Evolutionary conservation across 2,329 filamentous ascomycete species (phyloP), one percentile per base, ranked within the genome.

Genomic region (Colletotrichum spaethianum): DNA sequence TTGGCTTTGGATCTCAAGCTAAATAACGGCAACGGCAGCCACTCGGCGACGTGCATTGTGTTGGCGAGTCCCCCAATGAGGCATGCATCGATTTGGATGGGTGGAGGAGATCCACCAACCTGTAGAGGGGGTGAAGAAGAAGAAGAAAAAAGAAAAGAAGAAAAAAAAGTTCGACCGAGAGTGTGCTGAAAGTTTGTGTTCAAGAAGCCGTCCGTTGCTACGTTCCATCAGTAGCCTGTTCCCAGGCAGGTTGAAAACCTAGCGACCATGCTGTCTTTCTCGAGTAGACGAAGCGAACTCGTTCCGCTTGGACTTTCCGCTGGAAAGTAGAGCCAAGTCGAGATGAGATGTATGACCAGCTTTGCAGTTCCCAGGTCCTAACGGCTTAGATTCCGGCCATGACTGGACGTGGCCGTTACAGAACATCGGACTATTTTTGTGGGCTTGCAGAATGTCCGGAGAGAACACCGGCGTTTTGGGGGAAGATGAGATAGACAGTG

Each of bases 1-100:
- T 26, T 38, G 52, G 5, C 18, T 12, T 26, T 48, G 57, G 42
- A 63, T 71, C 57, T 59, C n/a, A 16, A 26, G 69, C 31, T 46
- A 55, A 50, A 59, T 40, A 38, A 46, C 69, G 59, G 65, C 36
- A 63, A 31, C 42, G 57, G 50, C 69, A 68, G 33, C 59, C 59
- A 63, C 63, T 67, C 40, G 59, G 53, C 59, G 50, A 20, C 42
- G 64, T 16, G 56, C 68, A 71, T 67, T 36, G 56, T 23, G 26
- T 26, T 38, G 57, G 42, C 44, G 26, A 36, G 36, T n/a, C 52
- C 42, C 40, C 33, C 40, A 40, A 52, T 57, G 61, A 36, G 48
- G 42, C 20, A 52, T 60, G 33, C 44, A 31, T 59, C 26, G 55
- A 33, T 38, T 55, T 48, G 59, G 59, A 48, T 42, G 40, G 42